phyloP scores from a whole-genome alignment of 1,284 basidiomycete species.

The Athelia psychrophila region DNA sequence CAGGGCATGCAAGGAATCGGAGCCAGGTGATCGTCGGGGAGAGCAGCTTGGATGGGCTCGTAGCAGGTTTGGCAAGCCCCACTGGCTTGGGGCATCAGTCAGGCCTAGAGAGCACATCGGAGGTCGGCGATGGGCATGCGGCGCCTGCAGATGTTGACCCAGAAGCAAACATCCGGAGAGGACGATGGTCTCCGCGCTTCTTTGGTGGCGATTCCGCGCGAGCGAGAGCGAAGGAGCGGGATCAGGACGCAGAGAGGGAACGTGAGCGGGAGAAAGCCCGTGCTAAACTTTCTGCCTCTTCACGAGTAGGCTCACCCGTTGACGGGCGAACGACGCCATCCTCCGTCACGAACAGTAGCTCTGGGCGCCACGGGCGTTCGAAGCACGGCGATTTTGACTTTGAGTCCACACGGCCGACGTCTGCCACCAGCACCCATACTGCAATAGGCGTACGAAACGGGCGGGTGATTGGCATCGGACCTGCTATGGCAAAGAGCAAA shows the following conservation, averaged over 20 bases:
- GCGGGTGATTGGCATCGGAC: too few relatives aligned
- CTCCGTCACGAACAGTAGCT: neutral
- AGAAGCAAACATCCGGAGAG: constrained; percentile 35
- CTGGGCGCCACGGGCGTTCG: neutral
- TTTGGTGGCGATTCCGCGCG: neutral
- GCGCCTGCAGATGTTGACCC: constrained; percentile 59
- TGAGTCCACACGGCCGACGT: neutral
- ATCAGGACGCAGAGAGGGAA: neutral
- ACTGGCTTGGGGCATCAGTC: too few relatives aligned
- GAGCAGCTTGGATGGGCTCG: too few relatives aligned
- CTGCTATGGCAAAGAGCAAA: neutral
- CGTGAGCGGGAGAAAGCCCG: too few relatives aligned
- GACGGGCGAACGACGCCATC: neutral
- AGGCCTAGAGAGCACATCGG: too few relatives aligned
- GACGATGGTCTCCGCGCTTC: neutral
- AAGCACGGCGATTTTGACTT: neutral
- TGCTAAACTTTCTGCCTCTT: too few relatives aligned
- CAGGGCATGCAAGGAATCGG: neutral
- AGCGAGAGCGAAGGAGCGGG: neutral
- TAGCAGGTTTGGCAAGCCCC: too few relatives aligned
- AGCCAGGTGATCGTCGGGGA: neutral
- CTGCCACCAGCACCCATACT: neutral
- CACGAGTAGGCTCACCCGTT: neutral
- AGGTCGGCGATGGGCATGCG: constrained; percentile 43
- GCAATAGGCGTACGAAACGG: too few relatives aligned